phyloP scores from a whole-genome alignment of 1,284 basidiomycete genomes.

The Apiotrichum porosum region DNA sequence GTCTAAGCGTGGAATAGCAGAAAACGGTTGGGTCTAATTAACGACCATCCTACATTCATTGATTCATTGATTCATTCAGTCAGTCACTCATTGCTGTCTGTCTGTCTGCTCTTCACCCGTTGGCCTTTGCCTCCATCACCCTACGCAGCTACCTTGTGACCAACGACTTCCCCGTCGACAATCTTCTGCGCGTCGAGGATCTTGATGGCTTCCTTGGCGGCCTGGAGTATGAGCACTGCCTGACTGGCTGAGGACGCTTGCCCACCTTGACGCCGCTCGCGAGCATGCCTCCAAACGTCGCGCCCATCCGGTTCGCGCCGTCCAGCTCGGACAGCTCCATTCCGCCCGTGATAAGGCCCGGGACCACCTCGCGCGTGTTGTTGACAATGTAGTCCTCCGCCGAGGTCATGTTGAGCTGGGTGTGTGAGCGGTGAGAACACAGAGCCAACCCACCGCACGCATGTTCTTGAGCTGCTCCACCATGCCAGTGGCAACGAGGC shows the following conservation, averaged over 20 bases:
- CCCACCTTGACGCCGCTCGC: not conserved
- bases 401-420: constrained; percentile 59
- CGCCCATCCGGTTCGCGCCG: constrained; percentile 71
- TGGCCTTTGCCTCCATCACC: not conserved
- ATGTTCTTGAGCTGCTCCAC: constrained; percentile 75
- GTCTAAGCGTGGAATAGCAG: not conserved
- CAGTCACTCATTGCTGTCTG: too few relatives aligned
- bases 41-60: too few relatives aligned
- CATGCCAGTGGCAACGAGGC: constrained; percentile 69
- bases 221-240: constrained; percentile 60
- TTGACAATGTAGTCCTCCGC: constrained; percentile 69
- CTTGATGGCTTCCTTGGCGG: constrained; percentile 66
- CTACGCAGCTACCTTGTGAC: not conserved
- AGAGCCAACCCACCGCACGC: constrained; percentile 51
- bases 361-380: constrained; percentile 70
- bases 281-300: constrained; percentile 40
- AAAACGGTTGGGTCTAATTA: too few relatives aligned
- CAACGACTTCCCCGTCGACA: constrained; percentile 59
- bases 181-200: constrained; percentile 59
- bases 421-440: too few relatives aligned
- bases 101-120: not conserved
- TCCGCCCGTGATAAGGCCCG: constrained; percentile 66
- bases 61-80: too few relatives aligned
- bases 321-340: constrained; percentile 58
- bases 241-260: too few relatives aligned